Base-by-base conservation (phyloP, 139 green algal genomes). In the Diplosphaera chodatii region DNA sequence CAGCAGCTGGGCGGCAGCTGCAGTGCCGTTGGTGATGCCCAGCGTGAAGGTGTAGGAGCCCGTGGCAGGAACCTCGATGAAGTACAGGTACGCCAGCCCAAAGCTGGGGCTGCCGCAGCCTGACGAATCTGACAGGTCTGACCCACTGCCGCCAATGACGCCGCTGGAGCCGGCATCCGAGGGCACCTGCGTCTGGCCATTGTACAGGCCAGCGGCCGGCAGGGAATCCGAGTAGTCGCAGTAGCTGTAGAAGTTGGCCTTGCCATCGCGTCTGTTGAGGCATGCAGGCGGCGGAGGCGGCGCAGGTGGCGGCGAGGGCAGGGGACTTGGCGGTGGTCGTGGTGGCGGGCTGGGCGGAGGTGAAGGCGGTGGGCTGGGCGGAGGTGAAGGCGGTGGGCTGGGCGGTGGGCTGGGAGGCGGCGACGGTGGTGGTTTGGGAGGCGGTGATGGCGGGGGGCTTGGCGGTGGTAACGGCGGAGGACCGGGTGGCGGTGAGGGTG, bases 231-330 rank as follows among this genome's bases (percentile, higher is more conserved):
- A 25, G 48, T 27, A 59, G 48, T 25, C 25, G 48, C 48, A 59
- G 48, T 59, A 59, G 48, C 48, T 59, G 48, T 27, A 59, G 48
- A n/a, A 59, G 48, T 59, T 59, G 48, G 48, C 48, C 48, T n/a
- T 21, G 48, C 48, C 48, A 59, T 59, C 48, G 48, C 48, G 48
- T 18, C 18, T 59, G 48, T 59, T 59, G 48, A 27, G 16, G 18
- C 48, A 59, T 18, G 18, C 48, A 3, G 48, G 48, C 8, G 48
- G 48, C 48, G 48, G 48, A 10, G 48, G 16, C 16, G 16, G 16
- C 3, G 37, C 10, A 6, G 37, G 37, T 10, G 37, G 37, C 37
- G 37, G 37, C 10, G 37, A 48, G 25, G 48, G 48, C 13, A 18
- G 48, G 3, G 48, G 48, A 18, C 48, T 59, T 21, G 48, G 48